Percentiles rank a stretch among this genome's conserved stretches.
Evolutionary conservation across 768 basidiomycete genomes (phyloP).

Genomic region (Obba rivulosa): DNA sequence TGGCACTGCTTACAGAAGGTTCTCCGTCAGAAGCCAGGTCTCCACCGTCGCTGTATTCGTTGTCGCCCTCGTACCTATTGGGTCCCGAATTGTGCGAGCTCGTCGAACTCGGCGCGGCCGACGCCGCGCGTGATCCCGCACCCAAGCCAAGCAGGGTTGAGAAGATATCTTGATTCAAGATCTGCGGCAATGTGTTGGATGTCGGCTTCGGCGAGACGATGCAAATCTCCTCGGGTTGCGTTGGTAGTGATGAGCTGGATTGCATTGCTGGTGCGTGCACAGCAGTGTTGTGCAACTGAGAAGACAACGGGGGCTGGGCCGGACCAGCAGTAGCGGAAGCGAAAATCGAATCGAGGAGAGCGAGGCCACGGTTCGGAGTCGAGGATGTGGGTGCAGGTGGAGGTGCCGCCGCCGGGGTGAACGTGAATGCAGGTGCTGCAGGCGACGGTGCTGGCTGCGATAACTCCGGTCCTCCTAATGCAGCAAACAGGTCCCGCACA

Average conservation of each 20-base stretch:
- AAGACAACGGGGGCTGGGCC: slow-evolving; percentile 11
- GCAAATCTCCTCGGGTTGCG: slow-evolving; percentile 24
- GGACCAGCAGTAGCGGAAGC: slow-evolving; percentile 48
- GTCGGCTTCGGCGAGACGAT: slow-evolving; percentile 58
- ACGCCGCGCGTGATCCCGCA: slow-evolving; percentile 27
- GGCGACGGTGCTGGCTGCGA: not conserved
- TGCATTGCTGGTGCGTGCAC: not conserved
- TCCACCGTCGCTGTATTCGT: slow-evolving; percentile 27
- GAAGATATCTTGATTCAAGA: slow-evolving; percentile 68
- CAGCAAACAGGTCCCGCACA: slow-evolving; percentile 44
- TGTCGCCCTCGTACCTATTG: slow-evolving; percentile 31
- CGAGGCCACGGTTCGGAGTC: slow-evolving; percentile 42
- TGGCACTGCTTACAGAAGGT: slow-evolving; percentile 13
- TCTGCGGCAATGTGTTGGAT: slow-evolving; percentile 49
- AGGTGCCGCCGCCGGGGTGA: not conserved
- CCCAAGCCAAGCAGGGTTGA: slow-evolving; percentile 56
- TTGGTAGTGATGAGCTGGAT: slow-evolving; percentile 5
- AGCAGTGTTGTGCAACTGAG: slow-evolving; percentile 17
- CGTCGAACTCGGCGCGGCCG: slow-evolving; percentile 24
- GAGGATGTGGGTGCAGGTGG: slow-evolving; percentile 19
- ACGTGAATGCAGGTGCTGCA: slow-evolving; percentile 1
- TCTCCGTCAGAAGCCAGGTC: slow-evolving; percentile 16
- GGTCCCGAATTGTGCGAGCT: slow-evolving; percentile 17
- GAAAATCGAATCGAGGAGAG: slow-evolving; percentile 66
- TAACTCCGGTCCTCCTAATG: not conserved